A percentile compares a stretch with the other conserved stretches of the same genome.
These are phyloP conservation scores for Quercus suber DNA, from an alignment of 306 rosid genomes.

Conservation along the genomic window DNA sequence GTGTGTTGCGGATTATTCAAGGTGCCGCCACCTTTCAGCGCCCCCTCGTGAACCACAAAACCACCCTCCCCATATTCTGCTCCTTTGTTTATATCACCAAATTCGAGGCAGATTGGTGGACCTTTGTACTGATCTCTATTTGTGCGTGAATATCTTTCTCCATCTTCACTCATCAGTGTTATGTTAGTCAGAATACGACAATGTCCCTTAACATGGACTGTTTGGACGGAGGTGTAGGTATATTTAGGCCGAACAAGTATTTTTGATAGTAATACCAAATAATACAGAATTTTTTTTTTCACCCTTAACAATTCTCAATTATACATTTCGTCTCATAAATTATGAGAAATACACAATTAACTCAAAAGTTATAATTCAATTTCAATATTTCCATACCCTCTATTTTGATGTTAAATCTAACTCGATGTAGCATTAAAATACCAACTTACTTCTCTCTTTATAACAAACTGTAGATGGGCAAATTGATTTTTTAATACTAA, in stretches of 20 bases:
- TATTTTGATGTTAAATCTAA: too few species aligned
- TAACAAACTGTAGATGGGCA: too few species aligned
- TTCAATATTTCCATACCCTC: rapidly evolving
- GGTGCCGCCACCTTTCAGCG: slow-evolving; percentile 33
- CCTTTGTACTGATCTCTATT: not conserved
- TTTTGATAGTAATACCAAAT: too few species aligned
- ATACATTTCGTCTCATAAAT: too few species aligned
- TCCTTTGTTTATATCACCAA: slow-evolving; percentile 2
- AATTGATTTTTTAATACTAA: too few species aligned
- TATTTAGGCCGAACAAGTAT: not conserved
- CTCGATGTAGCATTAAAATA: too few species aligned
- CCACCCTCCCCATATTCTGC: slow-evolving; percentile 21
- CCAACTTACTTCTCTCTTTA: too few species aligned
- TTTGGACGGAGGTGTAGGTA: not conserved
- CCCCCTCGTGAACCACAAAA: slow-evolving; percentile 35
- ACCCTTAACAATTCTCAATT: too few species aligned
- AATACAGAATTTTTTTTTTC: too few species aligned
- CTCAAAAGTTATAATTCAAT: too few species aligned
- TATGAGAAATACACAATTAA: too few species aligned
- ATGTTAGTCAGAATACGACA: slow-evolving; percentile 13
- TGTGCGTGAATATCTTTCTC: not conserved
- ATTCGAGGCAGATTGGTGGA: slow-evolving; percentile 40
- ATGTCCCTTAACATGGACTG: not conserved
- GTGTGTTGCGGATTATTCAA: not conserved
- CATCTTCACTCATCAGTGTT: not conserved